Percentiles rank a stretch among this genome's conserved stretches.
Evolutionary conservation across 2,329 filamentous ascomycete genomes (phyloP).

Genomic region (Ophiosphaerella korrae): DNA sequence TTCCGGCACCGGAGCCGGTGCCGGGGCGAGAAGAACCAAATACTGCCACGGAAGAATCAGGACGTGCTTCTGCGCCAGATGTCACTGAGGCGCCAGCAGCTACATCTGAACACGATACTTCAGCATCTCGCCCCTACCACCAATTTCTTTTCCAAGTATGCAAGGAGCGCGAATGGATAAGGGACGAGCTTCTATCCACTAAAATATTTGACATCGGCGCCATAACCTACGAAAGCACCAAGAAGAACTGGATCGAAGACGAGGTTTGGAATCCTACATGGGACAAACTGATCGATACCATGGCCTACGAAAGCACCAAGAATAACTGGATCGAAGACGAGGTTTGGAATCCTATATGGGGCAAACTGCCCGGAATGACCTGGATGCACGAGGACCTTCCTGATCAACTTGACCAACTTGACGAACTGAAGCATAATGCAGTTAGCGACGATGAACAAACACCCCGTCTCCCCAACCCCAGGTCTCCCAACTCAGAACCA

Average conservation of each 20-base stretch:
- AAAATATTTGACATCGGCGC: conserved; percentile 2
- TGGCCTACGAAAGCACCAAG: conserved; percentile 13
- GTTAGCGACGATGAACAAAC: conserved; percentile 3
- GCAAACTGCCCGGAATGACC: conserved; percentile 8
- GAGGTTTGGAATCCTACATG: conserved; percentile 13
- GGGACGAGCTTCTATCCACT: conserved; percentile 9
- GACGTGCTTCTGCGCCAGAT: background rate
- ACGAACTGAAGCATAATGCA: background rate
- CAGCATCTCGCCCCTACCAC: conserved; percentile 10
- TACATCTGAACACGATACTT: conserved; percentile 4
- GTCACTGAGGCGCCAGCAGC: background rate
- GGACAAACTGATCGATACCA: no score
- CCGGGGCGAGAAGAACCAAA: no score
- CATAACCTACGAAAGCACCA: conserved; percentile 10
- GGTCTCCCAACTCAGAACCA: background rate
- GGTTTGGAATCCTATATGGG: conserved; percentile 15
- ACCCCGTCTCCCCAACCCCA: background rate
- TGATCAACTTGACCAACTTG: background rate
- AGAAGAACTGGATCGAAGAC: conserved; percentile 13
- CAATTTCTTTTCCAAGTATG: conserved; percentile 14
- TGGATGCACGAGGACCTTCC: conserved; percentile 12
- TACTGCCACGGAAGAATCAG: no score
- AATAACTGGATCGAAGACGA: conserved; percentile 11
- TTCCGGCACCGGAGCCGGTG: background rate
- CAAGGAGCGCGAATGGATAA: conserved; percentile 12